Evolutionary conservation across 148 eudicot genomes (phyloP).

Genomic region (Diospyros lotus): DNA sequence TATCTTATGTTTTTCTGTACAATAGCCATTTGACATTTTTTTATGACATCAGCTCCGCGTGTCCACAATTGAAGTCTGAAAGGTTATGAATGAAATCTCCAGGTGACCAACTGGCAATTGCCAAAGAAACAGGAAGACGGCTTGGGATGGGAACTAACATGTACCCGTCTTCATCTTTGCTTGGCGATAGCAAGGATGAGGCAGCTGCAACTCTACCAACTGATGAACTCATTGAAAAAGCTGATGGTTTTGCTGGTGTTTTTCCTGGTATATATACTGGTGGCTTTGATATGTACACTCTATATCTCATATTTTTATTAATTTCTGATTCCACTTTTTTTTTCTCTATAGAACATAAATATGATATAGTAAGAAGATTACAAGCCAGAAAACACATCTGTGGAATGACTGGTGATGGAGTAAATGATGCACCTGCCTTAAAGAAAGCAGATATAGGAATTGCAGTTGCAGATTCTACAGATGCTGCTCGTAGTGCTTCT

Average conservation of each 20-base stretch:
- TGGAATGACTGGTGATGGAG: conserved; percentile 84
- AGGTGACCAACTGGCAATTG: conserved; percentile 78
- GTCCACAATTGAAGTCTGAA: background rate
- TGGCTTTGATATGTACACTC: background rate
- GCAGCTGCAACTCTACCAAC: conserved; percentile 31
- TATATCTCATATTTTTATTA: background rate
- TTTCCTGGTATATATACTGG: conserved; percentile 44
- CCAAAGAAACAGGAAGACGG: conserved; percentile 64
- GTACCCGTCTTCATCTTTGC: conserved; percentile 64
- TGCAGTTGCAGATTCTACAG: conserved; percentile 68
- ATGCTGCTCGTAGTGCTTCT: conserved; percentile 73
- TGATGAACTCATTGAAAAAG: conserved; percentile 70
- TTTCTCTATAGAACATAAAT: conserved; percentile 51
- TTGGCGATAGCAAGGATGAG: conserved; percentile 30
- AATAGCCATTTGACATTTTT: background rate
- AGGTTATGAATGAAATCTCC: conserved; percentile 2
- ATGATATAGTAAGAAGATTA: conserved; percentile 57
- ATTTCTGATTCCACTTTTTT: background rate
- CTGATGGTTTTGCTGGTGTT: conserved; percentile 79
- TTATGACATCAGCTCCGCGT: background rate
- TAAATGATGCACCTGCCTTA: conserved; percentile 68
- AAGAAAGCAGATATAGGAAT: conserved; percentile 74
- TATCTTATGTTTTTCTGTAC: too few species aligned
- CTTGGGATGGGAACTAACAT: conserved; percentile 79
- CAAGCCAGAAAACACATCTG: conserved; percentile 55